Evolutionary conservation across 169 alveolate species (phyloP), one percentile per base, ranked within the genome.

Genomic region (Eimeria brunetti): DNA sequence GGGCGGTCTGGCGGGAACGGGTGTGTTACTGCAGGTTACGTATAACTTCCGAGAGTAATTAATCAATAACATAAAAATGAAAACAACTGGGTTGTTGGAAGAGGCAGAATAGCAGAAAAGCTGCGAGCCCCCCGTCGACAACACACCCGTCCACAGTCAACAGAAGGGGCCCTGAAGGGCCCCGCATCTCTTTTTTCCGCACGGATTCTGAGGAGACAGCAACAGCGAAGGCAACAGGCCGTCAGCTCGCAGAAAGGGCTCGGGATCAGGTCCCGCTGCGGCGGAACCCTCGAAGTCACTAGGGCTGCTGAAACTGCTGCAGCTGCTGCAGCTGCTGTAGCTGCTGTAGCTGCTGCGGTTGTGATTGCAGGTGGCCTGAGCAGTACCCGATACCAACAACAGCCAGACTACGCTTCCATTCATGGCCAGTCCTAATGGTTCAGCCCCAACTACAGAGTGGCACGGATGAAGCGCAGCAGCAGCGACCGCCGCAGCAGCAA

Each of bases 381-480:
- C 78, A 69, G 49, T 5, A 69, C 78, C 78, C 44, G 22, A 5
- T 69, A 33, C 27, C 49, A 69, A 16, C 49, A 24, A 14, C 78
- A 33, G 33, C 24, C 44, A 69, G 78, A 49, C 46, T 1, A 30
- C 27, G 24, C 49, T 69, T 44, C 78, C 20, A 49, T 8, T 8
- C 4, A 33, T 7, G 78, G 49, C 20, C 22, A 33, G 7, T 75
- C 85, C 89, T 51, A 33, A 81, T 81, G 89, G 89, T 2, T 12
- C 36, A 4, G 27, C 73, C 73, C 5, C 49, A 49, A 20, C 7
- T 53, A 53, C 73, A 81, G 51, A 53, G 53, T 53, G 27, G 30
- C 56, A 44, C 46, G 20, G 60, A 36, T 84, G 91, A 36, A 22
- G 62, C 91, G 60, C 75, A 60, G 60, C 89, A 16, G n/a, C 73